These are phyloP conservation scores for Phytophthora sansomeana DNA, from an alignment of 352 stramenopile genomes.

Conservation along the genomic window DNA sequence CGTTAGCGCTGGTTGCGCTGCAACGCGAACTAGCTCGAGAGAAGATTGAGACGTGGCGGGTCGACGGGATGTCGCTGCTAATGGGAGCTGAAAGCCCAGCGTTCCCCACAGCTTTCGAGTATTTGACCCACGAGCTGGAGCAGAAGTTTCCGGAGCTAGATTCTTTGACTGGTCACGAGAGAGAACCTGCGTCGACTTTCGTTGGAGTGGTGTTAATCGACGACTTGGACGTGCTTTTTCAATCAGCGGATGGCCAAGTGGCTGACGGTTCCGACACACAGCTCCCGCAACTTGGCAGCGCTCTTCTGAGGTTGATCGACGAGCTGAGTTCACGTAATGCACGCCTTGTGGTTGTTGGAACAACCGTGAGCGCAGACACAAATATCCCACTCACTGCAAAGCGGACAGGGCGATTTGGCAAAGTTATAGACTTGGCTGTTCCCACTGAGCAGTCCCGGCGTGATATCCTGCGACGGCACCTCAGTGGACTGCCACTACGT, in stretches of 20 bases:
- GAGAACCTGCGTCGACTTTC: constrained; percentile 10
- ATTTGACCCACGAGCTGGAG: constrained; percentile 53
- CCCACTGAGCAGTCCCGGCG: constrained; percentile 64
- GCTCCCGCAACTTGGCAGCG: constrained; percentile 62
- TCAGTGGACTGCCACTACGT: constrained; percentile 43
- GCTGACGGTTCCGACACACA: constrained; percentile 38
- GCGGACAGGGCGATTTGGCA: constrained; percentile 63
- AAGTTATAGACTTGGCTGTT: constrained; percentile 67
- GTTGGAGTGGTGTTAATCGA: constrained; percentile 70
- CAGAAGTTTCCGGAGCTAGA: constrained; percentile 38
- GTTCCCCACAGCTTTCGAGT: constrained; percentile 63
- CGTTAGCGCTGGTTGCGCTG: constrained; percentile 47
- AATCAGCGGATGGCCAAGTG: constrained; percentile 44
- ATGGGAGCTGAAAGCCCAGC: constrained; percentile 61
- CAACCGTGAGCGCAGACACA: constrained; percentile 39
- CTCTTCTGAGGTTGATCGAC: constrained; percentile 70
- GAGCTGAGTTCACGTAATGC: constrained; percentile 36
- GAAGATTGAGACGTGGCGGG: constrained; percentile 35
- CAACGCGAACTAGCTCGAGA: constrained; percentile 33
- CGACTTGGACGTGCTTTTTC: constrained; percentile 76
- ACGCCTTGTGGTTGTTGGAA: constrained; percentile 62
- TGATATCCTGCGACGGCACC: constrained; percentile 56
- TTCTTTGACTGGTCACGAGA: constrained; percentile 2
- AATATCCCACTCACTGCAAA: constrained; percentile 57
- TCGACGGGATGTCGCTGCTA: constrained; percentile 55